These are phyloP conservation scores for Nicotiana knightiana DNA, from an alignment of 257 asterid genomes.

Conservation along the genomic window DNA sequence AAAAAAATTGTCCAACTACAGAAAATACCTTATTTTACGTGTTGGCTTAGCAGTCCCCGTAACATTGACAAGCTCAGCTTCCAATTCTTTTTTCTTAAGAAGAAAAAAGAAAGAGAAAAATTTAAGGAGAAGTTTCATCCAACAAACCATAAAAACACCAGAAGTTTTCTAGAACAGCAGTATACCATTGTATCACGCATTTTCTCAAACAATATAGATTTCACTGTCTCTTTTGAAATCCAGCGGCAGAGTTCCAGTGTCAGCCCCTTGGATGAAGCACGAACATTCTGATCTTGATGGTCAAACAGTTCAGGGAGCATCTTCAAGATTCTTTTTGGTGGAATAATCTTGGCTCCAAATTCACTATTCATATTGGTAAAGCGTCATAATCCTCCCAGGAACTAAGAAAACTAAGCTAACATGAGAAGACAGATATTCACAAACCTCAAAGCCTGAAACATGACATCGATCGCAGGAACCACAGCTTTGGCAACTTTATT, in stretches of 20 bases:
- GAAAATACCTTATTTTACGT: constrained; percentile 82
- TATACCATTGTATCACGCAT: constrained; percentile 99
- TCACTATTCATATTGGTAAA: constrained; percentile 57
- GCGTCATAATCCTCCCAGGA: constrained; percentile 21
- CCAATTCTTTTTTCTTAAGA: constrained; percentile 92
- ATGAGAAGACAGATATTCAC: constrained; percentile 18
- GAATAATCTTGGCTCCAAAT: constrained; percentile 89
- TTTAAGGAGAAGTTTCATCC: background rate
- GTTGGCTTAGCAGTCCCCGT: constrained; percentile 80
- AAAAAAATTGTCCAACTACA: constrained; percentile 1
- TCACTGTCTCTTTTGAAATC: constrained; percentile 97
- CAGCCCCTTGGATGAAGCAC: constrained; percentile 95
- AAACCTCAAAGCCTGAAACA: constrained; percentile 98
- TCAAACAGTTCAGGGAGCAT: constrained; percentile 99
- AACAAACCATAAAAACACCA: background rate
- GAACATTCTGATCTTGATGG: constrained; percentile 99
- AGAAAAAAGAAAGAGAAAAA: constrained; percentile 18
- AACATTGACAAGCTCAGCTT: constrained; percentile 91
- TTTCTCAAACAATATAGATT: constrained; percentile 90
- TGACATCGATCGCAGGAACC: constrained; percentile 98
- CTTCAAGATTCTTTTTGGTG: constrained; percentile 95
- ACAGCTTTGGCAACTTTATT: constrained; percentile 97
- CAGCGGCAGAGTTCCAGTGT: constrained; percentile 98
- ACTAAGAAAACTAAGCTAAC: background rate
- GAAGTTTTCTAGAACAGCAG: constrained; percentile 7